Conservation (phyloP, 345 rosid species). For the Noccaea bulbosa region DNA sequence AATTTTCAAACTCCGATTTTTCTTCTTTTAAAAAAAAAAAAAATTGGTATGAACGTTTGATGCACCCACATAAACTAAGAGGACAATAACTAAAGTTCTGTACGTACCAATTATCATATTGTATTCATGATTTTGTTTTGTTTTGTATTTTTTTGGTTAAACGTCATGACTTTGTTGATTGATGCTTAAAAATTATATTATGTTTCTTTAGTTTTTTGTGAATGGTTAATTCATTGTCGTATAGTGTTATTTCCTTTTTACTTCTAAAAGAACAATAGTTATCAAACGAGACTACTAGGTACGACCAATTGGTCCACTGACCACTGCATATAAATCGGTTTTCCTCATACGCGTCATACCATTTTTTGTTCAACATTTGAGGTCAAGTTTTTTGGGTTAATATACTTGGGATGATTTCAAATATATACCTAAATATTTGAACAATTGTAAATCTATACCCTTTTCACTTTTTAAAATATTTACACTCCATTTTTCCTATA, state of each 20-base stretch:
- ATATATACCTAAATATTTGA: too few species aligned
- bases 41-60: not conserved
- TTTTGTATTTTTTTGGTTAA: not conserved
- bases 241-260: not conserved
- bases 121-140: not conserved
- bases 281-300: not conserved
- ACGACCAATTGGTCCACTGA: not conserved
- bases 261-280: not conserved
- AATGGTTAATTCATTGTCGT: not conserved
- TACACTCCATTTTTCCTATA: too few species aligned
- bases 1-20: not conserved
- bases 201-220: not conserved
- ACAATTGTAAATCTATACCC: too few species aligned
- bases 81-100: constrained; percentile 1
- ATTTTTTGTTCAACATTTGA: not conserved
- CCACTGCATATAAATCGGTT: not conserved
- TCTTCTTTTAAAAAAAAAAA: not conserved
- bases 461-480: too few species aligned
- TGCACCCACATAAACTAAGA: not conserved
- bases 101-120: not conserved
- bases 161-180: not conserved
- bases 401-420: too few species aligned
- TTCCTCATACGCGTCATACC: not conserved
- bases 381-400: not conserved
- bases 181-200: not conserved